Conservation (phyloP, 768 basidiomycete species). For the Mycena polygramma region DNA sequence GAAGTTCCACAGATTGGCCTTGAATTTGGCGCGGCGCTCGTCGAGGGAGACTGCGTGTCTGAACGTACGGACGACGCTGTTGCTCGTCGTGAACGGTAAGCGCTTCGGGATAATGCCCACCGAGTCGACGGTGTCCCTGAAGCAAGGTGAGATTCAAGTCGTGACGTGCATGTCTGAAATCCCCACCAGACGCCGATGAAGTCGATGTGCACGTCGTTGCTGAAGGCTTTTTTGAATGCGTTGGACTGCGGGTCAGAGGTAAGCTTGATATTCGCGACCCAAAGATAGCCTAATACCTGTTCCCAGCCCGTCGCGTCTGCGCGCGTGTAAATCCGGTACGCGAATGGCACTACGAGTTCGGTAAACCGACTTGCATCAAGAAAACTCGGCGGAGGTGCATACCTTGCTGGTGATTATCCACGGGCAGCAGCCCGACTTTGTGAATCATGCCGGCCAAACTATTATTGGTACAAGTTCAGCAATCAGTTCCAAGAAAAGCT, state of each 20-base stretch:
- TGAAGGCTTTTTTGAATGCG: conserved; percentile 70
- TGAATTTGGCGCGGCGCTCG: conserved; percentile 72
- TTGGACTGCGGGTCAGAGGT: conserved; percentile 49
- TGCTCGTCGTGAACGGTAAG: conserved; percentile 70
- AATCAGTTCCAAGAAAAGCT: no score
- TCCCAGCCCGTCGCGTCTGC: conserved; percentile 63
- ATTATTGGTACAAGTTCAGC: not conserved
- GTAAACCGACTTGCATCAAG: not conserved
- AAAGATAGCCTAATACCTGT: not conserved
- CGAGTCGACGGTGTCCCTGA: conserved; percentile 79
- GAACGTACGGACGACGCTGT: conserved; percentile 68
- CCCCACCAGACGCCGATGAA: conserved; percentile 71
- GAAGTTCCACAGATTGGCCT: conserved; percentile 39
- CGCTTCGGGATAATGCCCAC: conserved; percentile 67
- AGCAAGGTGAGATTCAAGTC: not conserved
- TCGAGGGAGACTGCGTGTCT: conserved; percentile 78
- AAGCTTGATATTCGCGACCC: not conserved
- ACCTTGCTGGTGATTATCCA: conserved; percentile 63
- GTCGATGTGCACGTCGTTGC: conserved; percentile 65
- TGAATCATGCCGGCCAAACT: conserved; percentile 67
- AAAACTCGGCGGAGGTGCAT: not conserved
- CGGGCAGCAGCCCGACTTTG: conserved; percentile 63
- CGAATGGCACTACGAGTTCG: conserved; percentile 60
- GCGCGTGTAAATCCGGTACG: conserved; percentile 71
- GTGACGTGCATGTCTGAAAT: not conserved